A percentile compares a stretch with the other conserved stretches of the same genome.
These are phyloP conservation scores for Ceratobasidium sp. DNA, from an alignment of 1,284 basidiomycete species.

Conservation along the genomic window DNA sequence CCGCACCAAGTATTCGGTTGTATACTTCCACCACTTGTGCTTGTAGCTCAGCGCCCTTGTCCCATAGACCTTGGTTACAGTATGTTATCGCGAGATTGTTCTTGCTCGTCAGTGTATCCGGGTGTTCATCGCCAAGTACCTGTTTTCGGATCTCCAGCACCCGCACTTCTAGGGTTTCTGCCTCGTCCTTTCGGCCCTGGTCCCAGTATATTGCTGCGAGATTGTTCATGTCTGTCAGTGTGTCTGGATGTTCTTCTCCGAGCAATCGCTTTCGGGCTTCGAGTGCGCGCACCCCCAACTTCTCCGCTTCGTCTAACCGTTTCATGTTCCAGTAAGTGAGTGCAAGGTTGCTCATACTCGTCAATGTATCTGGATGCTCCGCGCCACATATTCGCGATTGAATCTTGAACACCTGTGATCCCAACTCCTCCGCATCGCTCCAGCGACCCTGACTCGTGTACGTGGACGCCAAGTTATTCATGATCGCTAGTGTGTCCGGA, in stretches of 20 bases:
- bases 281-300: too few relatives aligned
- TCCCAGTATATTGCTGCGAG: too few relatives aligned
- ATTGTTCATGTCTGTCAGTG: background rate
- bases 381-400: too few relatives aligned
- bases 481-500: slow-evolving; percentile 1
- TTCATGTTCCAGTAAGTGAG: too few relatives aligned
- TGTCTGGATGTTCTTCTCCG: background rate
- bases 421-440: too few relatives aligned
- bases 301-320: too few relatives aligned
- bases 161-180: background rate
- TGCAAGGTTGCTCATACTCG: too few relatives aligned
- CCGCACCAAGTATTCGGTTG: background rate
- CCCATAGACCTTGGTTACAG: background rate
- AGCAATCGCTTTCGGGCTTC: too few relatives aligned
- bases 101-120: background rate
- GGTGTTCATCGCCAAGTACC: background rate
- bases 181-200: background rate
- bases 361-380: too few relatives aligned
- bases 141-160: background rate
- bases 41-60: slow-evolving; percentile 3
- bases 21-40: background rate
- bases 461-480: background rate
- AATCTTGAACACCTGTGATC: too few relatives aligned
- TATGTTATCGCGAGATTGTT: background rate
- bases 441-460: slow-evolving; percentile 1